Percentiles rank a stretch among this genome's conserved stretches.
Evolutionary conservation across 2,329 filamentous ascomycete species (phyloP).

Genomic region (Pseudopyrenochaeta lycopersici): DNA sequence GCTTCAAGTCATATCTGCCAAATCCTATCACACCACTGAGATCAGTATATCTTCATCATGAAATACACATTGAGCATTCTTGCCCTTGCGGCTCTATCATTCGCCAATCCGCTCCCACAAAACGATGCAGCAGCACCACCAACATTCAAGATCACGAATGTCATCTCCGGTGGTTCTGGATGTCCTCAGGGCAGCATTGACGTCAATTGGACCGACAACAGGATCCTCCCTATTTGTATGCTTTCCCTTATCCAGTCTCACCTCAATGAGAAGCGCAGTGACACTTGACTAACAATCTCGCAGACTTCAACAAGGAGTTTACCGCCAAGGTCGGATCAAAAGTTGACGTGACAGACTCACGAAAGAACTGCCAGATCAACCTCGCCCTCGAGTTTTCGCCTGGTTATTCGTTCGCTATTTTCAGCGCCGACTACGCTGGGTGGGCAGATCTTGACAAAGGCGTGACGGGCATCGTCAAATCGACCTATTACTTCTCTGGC

Average conservation of each 20-base stretch:
- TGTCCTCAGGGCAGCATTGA: conserved; percentile 49
- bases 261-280: background rate
- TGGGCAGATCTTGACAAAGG: conserved; percentile 47
- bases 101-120: conserved; percentile 29
- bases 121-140: conserved; percentile 26
- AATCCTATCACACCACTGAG: background rate
- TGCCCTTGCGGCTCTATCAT: conserved; percentile 30
- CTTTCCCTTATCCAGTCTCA: background rate
- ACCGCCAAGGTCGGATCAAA: conserved; percentile 39
- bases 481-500: conserved; percentile 50
- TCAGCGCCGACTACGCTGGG: conserved; percentile 46
- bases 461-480: conserved; percentile 45
- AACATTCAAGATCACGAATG: conserved; percentile 42
- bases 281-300: background rate
- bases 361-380: conserved; percentile 52
- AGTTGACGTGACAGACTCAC: conserved; percentile 33
- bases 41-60: conserved; percentile 23
- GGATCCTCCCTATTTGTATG: conserved; percentile 44
- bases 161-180: conserved; percentile 44
- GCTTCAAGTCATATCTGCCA: background rate
- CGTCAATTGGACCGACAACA: conserved; percentile 40
- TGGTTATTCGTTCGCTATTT: conserved; percentile 50
- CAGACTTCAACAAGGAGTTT: conserved; percentile 45
- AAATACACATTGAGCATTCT: conserved; percentile 34
- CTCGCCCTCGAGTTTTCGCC: conserved; percentile 42